phyloP scores from a whole-genome alignment of 2,329 filamentous ascomycete species.

The Epichloe hybrida region DNA sequence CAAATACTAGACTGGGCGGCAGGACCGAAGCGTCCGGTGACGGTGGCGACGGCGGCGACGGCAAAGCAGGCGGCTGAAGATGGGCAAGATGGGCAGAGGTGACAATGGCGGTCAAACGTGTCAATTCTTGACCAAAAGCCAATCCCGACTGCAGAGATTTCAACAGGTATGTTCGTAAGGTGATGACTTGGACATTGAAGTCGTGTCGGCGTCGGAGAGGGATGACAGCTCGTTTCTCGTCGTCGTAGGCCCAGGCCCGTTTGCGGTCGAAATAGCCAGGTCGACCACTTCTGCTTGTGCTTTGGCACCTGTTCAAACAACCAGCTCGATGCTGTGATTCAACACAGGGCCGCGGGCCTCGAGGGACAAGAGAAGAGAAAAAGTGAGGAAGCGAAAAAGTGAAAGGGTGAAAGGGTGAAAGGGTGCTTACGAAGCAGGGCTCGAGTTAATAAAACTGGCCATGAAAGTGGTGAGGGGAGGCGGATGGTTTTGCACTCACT shows the following conservation, averaged over 20 bases:
- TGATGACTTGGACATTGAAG: neutral
- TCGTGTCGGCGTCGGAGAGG: neutral
- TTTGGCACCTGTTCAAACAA: neutral
- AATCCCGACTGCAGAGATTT: neutral
- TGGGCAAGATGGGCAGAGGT: neutral
- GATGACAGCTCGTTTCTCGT: neutral
- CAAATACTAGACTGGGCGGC: neutral
- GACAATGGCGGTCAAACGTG: neutral
- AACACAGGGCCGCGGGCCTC: conserved; percentile 3
- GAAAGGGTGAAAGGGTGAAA: neutral
- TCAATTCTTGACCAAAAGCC: neutral
- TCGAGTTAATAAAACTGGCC: neutral
- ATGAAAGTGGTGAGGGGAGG: conserved; percentile 4
- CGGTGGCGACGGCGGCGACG: neutral
- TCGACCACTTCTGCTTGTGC: neutral
- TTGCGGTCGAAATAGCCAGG: neutral
- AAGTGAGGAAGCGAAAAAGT: neutral
- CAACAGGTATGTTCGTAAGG: neutral
- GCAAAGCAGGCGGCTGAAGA: neutral
- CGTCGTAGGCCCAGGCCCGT: neutral
- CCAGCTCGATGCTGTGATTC: conserved; percentile 1
- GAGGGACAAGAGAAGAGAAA: conserved; percentile 1
- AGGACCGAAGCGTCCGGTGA: conserved; percentile 2
- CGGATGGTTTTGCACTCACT: conserved; percentile 4
- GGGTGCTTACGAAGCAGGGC: neutral